Evolutionary conservation across 805 yeast species (phyloP).

Genomic region (Yamadazyma laniorum): DNA sequence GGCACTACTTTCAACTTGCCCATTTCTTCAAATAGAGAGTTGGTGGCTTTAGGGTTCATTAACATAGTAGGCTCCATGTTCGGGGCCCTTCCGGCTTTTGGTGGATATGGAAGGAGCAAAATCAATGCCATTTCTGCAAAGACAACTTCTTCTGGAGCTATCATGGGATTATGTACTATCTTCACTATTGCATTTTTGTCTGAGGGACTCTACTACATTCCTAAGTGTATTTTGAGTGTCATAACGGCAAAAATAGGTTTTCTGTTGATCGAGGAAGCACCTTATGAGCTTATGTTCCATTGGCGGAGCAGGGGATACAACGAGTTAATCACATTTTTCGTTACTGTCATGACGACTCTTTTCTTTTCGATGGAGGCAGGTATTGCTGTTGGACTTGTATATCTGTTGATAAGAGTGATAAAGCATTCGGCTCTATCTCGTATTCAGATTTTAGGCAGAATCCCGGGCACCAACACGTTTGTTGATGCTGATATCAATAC

Average conservation of each 20-base stretch:
- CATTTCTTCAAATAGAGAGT: conserved; percentile 82
- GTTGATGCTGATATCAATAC: conserved; percentile 37
- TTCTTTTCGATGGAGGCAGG: conserved; percentile 81
- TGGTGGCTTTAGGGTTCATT: conserved; percentile 82
- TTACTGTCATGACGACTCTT: conserved; percentile 38
- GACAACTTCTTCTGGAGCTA: conserved; percentile 79
- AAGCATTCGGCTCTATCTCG: conserved; percentile 42
- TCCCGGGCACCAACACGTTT: conserved; percentile 40
- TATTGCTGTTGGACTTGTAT: conserved; percentile 79
- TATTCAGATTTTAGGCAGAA: conserved; percentile 45
- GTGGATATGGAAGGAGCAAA: conserved; percentile 93
- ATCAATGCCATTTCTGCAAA: conserved; percentile 82
- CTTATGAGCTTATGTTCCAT: conserved; percentile 73
- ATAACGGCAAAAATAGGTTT: conserved; percentile 73
- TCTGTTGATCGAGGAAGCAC: conserved; percentile 73
- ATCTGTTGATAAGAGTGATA: conserved; percentile 71
- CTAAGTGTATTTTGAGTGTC: conserved; percentile 75
- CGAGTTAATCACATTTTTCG: conserved; percentile 55
- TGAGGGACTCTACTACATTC: conserved; percentile 66
- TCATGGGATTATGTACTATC: conserved; percentile 76
- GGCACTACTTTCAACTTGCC: conserved; percentile 71
- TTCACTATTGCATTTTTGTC: conserved; percentile 60
- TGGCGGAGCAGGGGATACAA: conserved; percentile 69
- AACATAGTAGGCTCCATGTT: conserved; percentile 66
- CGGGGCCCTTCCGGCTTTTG: conserved; percentile 83